Evolutionary conservation across 2,329 filamentous ascomycete species (phyloP), one percentile per base, ranked within the genome.

Genomic region (Aureobasidium vineae): DNA sequence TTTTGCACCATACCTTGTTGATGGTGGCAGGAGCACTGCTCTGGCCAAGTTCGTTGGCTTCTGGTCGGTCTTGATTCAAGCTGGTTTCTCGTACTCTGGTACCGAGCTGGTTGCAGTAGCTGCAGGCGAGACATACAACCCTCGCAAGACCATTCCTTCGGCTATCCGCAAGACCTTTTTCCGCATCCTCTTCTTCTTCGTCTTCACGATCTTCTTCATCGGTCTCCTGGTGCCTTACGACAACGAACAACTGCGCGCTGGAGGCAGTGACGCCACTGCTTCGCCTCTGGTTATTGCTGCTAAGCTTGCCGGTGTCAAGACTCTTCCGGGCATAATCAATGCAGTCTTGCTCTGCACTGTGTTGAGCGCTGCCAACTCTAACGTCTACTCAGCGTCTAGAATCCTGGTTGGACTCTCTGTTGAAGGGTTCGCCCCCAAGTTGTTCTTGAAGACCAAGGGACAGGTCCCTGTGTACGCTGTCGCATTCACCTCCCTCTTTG

Each of bases 281-380:
- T 87, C 85, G 0, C 89, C 88, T 1, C 89, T 90, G 71, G 88
- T 90, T 67, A 85, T 90, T 70, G 84, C 85, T 33, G 86, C 87
- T 66, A 77, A 84, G 68, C 80, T 86, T 67, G 86, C 86, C 10
- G 85, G 86, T 54, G 84, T 91, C 49, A 73, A 75, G 1, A 83
- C 83, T 1, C 81, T 90, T 19, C 86, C 87, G 28, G 82, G 81
- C 50, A 83, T 90, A 67, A 86, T 90, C 80, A 89, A 88, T 73
- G 86, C 84, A n/a, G 83, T 88, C 47, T 50, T 69, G 45, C 49
- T 69, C 47, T 66, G 90, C 0, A 90, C 90, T 2, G 90, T 92
- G 5, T 86, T 92, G 71, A 91, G 89, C 0, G 90, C 67, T 40
- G 68, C 70, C 33, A 70, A 70, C 23, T 66, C 66, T 31, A 68